Percentiles rank a stretch among this genome's conserved stretches.
Conservation (phyloP, 106 monocot genomes). For the Amphibolis antarctica region DNA sequence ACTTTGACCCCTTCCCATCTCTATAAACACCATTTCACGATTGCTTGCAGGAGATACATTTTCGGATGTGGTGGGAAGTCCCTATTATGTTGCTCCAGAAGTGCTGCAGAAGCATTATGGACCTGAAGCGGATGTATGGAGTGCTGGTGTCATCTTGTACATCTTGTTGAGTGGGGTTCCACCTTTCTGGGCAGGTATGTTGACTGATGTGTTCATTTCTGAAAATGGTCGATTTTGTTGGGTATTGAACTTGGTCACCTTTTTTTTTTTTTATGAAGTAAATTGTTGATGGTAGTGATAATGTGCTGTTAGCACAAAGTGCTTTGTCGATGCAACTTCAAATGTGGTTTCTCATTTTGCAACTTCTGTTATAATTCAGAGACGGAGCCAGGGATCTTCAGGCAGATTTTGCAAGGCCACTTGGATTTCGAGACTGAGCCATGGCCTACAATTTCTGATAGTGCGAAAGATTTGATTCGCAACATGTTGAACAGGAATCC, state of each 20-base stretch:
- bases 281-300: too few species aligned
- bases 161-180: constrained; percentile 10
- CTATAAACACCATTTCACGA: too few species aligned
- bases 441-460: constrained; percentile 68
- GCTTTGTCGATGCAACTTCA: too few species aligned
- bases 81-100: constrained; percentile 94
- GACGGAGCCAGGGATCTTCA: constrained; percentile 74
- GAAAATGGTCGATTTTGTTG: too few species aligned
- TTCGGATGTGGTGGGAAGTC: constrained; percentile 77
- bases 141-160: constrained; percentile 10
- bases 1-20: too few species aligned
- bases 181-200: constrained; percentile 87
- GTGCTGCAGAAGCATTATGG: constrained; percentile 67
- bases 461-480: constrained; percentile 67
- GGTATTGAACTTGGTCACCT: too few species aligned
- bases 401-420: constrained; percentile 50
- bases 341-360: too few species aligned
- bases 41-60: constrained; percentile 19
- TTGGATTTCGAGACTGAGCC: constrained; percentile 77
- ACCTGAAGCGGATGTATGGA: constrained; percentile 69
- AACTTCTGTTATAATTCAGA: constrained; percentile 25
- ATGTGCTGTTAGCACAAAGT: too few species aligned
- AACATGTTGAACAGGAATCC: constrained; percentile 65
- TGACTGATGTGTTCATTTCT: too few species aligned
- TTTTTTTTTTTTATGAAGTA: too few species aligned